Base-by-base conservation (phyloP, 257 asterid genomes). In the Primulina huaijiensis region DNA sequence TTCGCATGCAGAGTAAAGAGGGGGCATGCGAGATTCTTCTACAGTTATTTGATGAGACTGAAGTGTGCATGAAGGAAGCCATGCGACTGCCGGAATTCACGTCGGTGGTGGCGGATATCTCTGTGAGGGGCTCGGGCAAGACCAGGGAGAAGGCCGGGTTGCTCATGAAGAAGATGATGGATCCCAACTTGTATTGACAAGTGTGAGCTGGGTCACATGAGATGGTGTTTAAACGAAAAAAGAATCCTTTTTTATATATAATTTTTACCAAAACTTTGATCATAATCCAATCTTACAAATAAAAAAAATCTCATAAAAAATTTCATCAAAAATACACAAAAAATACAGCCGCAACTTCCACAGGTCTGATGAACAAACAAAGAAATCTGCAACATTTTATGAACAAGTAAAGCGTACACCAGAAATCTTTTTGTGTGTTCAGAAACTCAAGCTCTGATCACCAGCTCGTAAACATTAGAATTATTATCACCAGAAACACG, bases 401-500 rank as follows among this genome's bases (percentile, higher is more conserved):
- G 52, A 40, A 40, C 52, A 40, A 11, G 17, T 38, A 38, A 38
- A 10, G 50, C 9, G 16, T 38, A 38, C 50, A 38, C 10, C 16
- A 38, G 17, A 46, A 14, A 40, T 40, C 19, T 46, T 12, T 14
- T 46, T 12, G n/a, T 46, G 4, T 46, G 19, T 46, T 46, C 19
- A 46, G 55, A 46, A 14, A 46, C 19, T 90, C 76, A 93, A 52
- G 92, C 94, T 84, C 97, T 75, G 71, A 93, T 87, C 81, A 93
- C 58, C 62, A 90, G 75, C 89, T 93, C 96, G 57, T 90, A 93
- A 8, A 90, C 92, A 20, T 89, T 90, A 46, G 90, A 78, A 59
- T 74, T 82, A 63, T 82, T 83, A 69, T 90, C 92, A 8, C 99
- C 97, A 3, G 84, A 50, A 17, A 90, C 92, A 8, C 97, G 94